Evolutionary conservation across 2,329 filamentous ascomycete genomes (phyloP).

Genomic region (Pyrenochaeta sp.): DNA sequence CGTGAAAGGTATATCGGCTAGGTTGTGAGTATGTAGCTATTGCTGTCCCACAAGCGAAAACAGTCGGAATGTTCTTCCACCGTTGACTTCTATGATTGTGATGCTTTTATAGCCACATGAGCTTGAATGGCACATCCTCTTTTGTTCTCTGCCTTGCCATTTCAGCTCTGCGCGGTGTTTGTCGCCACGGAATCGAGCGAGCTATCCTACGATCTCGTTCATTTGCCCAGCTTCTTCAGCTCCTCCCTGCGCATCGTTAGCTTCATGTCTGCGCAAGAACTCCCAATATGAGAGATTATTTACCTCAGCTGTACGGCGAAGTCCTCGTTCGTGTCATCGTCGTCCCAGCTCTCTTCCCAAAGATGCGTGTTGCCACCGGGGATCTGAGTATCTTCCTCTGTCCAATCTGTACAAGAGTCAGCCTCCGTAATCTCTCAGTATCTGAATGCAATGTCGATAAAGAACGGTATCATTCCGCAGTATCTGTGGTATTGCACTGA

Average conservation of each 20-base stretch:
- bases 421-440: constrained; percentile 2
- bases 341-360: constrained; percentile 99
- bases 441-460: no score
- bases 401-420: constrained; percentile 70
- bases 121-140: no score
- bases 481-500: not conserved
- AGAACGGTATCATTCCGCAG: no score
- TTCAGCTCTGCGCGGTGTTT: no score
- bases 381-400: constrained; percentile 86
- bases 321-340: constrained; percentile 95
- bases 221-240: constrained; percentile 89
- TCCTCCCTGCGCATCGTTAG: constrained; percentile 70
- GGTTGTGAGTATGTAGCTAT: constrained; percentile 43
- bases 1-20: constrained; percentile 39
- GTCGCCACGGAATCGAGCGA: no score
- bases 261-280: not conserved
- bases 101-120: constrained; percentile 7
- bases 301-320: constrained; percentile 95
- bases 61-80: constrained; percentile 20
- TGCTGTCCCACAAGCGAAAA: constrained; percentile 33
- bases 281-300: constrained; percentile 43
- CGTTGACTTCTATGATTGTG: constrained; percentile 5
- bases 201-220: no score
- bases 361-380: constrained; percentile 81
- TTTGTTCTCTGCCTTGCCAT: no score